Evolutionary conservation across 495 filamentous ascomycete species (phyloP).

Genomic region (Penicillium macrosclerotiorum): DNA sequence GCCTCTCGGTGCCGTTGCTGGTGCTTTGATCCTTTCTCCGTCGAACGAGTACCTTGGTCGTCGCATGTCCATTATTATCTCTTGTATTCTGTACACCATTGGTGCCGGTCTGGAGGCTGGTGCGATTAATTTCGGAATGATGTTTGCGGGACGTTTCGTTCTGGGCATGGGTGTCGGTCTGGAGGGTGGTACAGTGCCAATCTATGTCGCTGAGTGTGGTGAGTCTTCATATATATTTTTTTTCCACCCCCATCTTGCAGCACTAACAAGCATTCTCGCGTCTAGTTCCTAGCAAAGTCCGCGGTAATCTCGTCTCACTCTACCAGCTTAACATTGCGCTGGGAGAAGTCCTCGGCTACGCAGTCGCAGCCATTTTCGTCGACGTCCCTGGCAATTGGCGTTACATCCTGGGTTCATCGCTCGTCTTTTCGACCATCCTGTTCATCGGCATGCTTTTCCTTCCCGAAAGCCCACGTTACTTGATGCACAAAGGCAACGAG

Average conservation of each 20-base stretch:
- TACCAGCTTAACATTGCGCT: conserved; percentile 65
- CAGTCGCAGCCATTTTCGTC: conserved; percentile 60
- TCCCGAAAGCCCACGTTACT: conserved; percentile 54
- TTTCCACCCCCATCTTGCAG: too few relatives aligned
- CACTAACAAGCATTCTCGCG: background rate
- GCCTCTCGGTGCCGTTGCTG: conserved; percentile 59
- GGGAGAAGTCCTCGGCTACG: conserved; percentile 62
- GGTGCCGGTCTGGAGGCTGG: conserved; percentile 59
- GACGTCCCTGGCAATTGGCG: conserved; percentile 59
- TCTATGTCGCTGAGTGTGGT: conserved; percentile 52
- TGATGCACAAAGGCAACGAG: conserved; percentile 52
- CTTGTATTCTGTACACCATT: conserved; percentile 56
- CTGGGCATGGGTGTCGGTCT: conserved; percentile 59
- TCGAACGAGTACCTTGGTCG: conserved; percentile 58
- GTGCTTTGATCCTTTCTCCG: conserved; percentile 56
- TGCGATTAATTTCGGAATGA: conserved; percentile 58
- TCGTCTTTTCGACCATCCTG: conserved; percentile 63
- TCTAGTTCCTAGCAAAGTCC: conserved; percentile 47
- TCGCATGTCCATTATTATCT: conserved; percentile 57
- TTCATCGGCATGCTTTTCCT: conserved; percentile 58
- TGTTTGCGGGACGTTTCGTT: conserved; percentile 58
- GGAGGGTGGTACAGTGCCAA: conserved; percentile 59
- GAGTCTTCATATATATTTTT: conserved; percentile 12
- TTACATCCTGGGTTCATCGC: conserved; percentile 61
- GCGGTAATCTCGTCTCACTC: conserved; percentile 60